These are phyloP conservation scores for Arthroderma sp. DNA, from an alignment of 2,329 filamentous ascomycete species.

Conservation along the genomic window DNA sequence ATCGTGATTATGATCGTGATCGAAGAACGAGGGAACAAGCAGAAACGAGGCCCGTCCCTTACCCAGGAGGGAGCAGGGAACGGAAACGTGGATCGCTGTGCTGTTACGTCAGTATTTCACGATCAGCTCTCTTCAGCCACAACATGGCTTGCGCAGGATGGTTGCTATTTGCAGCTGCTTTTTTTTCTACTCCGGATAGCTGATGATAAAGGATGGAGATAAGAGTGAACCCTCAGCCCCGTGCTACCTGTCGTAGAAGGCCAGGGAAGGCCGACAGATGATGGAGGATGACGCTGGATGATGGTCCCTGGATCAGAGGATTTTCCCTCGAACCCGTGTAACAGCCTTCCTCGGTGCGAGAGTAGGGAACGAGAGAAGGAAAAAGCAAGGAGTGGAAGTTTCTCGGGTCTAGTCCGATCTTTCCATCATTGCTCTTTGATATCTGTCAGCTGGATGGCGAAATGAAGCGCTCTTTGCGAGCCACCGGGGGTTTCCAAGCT, in stretches of 20 bases:
- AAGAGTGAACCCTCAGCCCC: not conserved
- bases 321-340: not conserved
- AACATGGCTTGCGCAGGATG: not conserved
- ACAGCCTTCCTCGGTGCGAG: not conserved
- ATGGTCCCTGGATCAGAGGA: slow-evolving; percentile 3
- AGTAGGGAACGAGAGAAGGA: too few relatives aligned
- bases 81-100: not conserved
- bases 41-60: not conserved
- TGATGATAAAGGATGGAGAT: not conserved
- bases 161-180: not conserved
- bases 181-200: not conserved
- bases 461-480: not conserved
- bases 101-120: not conserved
- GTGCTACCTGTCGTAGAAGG: not conserved
- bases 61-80: not conserved
- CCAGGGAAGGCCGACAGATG: not conserved
- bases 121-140: not conserved
- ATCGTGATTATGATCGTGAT: not conserved
- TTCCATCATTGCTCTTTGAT: not conserved
- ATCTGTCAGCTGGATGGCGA: slow-evolving; percentile 3
- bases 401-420: slow-evolving; percentile 4
- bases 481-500: not conserved
- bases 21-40: not conserved
- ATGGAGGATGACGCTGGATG: not conserved
- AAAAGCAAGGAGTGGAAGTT: not conserved